Evolutionary conservation across 345 rosid species (phyloP).

Genomic region (Rhodamnia rubescens): DNA sequence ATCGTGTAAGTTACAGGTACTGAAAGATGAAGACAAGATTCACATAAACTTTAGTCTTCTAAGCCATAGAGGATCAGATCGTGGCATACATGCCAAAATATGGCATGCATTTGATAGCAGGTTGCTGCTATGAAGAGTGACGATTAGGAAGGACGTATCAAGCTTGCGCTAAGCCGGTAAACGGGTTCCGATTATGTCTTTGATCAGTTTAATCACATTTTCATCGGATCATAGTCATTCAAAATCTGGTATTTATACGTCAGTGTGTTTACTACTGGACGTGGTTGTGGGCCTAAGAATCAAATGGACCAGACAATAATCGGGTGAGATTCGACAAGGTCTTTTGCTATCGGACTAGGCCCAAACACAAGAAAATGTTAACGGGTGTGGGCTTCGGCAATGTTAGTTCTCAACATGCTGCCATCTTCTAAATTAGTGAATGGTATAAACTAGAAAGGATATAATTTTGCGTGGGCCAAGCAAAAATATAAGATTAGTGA

Average conservation of each 20-base stretch:
- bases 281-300: not conserved
- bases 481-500: not conserved
- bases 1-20: not conserved
- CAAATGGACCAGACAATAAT: not conserved
- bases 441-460: not conserved
- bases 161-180: not conserved
- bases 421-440: not conserved
- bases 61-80: not conserved
- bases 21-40: not conserved
- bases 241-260: not conserved
- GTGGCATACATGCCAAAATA: not conserved
- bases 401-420: not conserved
- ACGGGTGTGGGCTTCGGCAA: not conserved
- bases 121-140: not conserved
- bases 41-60: not conserved
- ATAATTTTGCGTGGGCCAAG: not conserved
- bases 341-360: not conserved
- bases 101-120: not conserved
- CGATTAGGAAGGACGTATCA: not conserved
- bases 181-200: not conserved
- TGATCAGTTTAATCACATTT: not conserved
- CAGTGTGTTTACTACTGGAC: not conserved
- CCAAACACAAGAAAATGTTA: not conserved
- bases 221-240: not conserved
- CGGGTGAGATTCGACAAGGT: not conserved